phyloP scores from a whole-genome alignment of 352 stramenopile species.

The Pseudoperonospora humuli region DNA sequence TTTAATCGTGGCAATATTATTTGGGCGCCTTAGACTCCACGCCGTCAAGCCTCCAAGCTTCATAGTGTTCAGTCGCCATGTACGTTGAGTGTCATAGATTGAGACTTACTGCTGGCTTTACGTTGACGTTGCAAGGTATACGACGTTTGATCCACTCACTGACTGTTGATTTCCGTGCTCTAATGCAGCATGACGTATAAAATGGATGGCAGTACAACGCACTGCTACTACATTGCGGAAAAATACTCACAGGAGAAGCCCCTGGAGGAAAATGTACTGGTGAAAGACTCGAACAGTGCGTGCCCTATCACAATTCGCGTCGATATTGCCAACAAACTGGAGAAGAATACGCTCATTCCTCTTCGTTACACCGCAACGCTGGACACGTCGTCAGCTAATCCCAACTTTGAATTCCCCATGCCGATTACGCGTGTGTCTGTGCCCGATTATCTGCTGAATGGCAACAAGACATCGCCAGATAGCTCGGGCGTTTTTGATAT shows the following conservation, averaged over 20 bases:
- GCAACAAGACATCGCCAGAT: constrained; percentile 16
- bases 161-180: no score
- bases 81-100: no score
- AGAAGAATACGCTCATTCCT: constrained; percentile 40
- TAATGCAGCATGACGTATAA: constrained; percentile 46
- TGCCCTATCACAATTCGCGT: constrained; percentile 67
- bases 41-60: constrained; percentile 2
- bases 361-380: constrained; percentile 60
- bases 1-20: constrained; percentile 1
- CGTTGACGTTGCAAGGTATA: no score
- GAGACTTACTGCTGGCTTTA: no score
- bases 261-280: constrained; percentile 34
- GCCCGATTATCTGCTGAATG: constrained; percentile 32
- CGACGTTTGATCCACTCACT: no score
- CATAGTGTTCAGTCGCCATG: constrained; percentile 14
- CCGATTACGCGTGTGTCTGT: constrained; percentile 35
- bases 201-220: constrained; percentile 70
- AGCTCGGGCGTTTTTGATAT: constrained; percentile 49
- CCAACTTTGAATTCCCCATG: constrained; percentile 50
- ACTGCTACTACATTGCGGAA: constrained; percentile 70
- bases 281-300: constrained; percentile 24
- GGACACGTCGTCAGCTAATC: constrained; percentile 31
- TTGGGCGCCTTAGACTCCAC: background rate
- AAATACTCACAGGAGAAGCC: constrained; percentile 50
- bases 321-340: constrained; percentile 40